Conservation (phyloP, 257 asterid genomes). For the Henckelia pumila region DNA sequence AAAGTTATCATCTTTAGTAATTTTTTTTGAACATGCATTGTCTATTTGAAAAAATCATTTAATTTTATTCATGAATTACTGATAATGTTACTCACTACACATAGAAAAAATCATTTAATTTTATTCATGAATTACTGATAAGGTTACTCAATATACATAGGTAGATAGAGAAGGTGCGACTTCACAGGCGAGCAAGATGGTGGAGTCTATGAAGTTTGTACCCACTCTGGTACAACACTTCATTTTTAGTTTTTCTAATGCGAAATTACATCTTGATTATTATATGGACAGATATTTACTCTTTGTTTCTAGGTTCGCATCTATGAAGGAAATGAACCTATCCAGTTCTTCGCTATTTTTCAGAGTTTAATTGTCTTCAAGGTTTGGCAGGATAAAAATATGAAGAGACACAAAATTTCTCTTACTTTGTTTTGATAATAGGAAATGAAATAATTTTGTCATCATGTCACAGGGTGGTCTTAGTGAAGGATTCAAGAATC, state of each 20-base stretch:
- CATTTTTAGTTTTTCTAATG: constrained; percentile 13
- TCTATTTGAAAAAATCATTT: neutral
- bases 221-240: constrained; percentile 67
- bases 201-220: constrained; percentile 78
- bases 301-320: constrained; percentile 60
- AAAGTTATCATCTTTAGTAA: neutral
- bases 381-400: constrained; percentile 38
- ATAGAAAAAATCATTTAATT: constrained; percentile 33
- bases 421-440: constrained; percentile 6
- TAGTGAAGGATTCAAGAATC: constrained; percentile 57
- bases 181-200: constrained; percentile 89
- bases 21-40: constrained; percentile 13
- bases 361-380: constrained; percentile 63
- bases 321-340: constrained; percentile 64
- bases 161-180: constrained; percentile 71
- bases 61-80: constrained; percentile 20
- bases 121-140: constrained; percentile 24
- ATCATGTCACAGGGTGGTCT: constrained; percentile 59
- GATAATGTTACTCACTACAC: constrained; percentile 33
- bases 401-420: constrained; percentile 6
- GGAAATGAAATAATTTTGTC: constrained; percentile 10
- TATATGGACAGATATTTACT: constrained; percentile 11
- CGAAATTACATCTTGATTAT: constrained; percentile 21
- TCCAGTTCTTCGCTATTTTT: constrained; percentile 60
- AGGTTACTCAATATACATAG: constrained; percentile 44